phyloP scores from a whole-genome alignment of 768 basidiomycete species.

The Boletus rubroflammeus region DNA sequence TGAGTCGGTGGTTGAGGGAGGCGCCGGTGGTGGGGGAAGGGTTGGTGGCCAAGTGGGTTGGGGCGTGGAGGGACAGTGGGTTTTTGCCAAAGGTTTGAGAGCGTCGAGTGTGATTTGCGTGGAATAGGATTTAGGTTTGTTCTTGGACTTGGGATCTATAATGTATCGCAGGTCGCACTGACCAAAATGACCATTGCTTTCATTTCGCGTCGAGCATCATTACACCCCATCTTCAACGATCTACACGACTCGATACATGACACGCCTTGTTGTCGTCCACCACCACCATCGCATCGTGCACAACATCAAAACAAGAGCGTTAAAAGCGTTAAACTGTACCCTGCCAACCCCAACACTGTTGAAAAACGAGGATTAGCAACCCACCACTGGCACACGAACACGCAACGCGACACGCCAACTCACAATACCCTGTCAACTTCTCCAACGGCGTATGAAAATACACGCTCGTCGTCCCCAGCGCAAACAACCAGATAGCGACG shows the following conservation, averaged over 20 bases:
- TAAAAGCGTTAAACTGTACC: constrained; percentile 33
- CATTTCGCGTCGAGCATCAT: background rate
- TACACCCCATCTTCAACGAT: background rate
- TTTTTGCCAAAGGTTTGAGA: constrained; percentile 26
- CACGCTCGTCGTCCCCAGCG: constrained; percentile 73
- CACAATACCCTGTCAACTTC: constrained; percentile 83
- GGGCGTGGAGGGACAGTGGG: constrained; percentile 38
- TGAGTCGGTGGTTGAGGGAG: constrained; percentile 18
- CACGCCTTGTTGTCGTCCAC: background rate
- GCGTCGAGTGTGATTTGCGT: background rate
- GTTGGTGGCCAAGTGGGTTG: constrained; percentile 41
- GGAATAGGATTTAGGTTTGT: background rate
- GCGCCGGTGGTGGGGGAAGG: constrained; percentile 16
- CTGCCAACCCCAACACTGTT: constrained; percentile 38
- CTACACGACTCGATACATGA: background rate
- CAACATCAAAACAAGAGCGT: constrained; percentile 23
- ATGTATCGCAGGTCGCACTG: background rate
- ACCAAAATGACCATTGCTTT: background rate
- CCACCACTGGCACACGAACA: background rate
- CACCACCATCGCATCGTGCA: background rate
- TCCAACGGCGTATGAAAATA: constrained; percentile 91
- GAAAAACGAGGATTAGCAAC: constrained; percentile 1
- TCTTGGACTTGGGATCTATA: background rate
- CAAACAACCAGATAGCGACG: constrained; percentile 67
- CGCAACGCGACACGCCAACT: constrained; percentile 30